Percentiles rank a stretch among this genome's conserved stretches.
Evolutionary conservation across 2,329 filamentous ascomycete species (phyloP).

Genomic region (Knufia fluminis): DNA sequence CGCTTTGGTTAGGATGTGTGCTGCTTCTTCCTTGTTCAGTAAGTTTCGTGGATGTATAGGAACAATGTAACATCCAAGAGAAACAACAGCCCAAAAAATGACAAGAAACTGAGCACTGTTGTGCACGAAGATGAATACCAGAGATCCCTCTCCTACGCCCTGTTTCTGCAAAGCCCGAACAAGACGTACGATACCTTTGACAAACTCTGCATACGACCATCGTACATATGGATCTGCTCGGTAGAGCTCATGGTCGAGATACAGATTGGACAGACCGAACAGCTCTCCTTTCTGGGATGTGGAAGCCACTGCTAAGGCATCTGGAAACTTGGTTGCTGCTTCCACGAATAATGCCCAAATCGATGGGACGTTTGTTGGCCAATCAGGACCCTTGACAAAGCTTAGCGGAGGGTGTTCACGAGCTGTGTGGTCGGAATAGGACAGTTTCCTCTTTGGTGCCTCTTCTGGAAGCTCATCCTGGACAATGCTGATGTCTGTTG

Average conservation of each 20-base stretch:
- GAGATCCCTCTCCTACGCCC: not conserved
- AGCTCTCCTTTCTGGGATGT: not conserved
- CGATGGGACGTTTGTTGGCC: not conserved
- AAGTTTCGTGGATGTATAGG: slow-evolving; percentile 6
- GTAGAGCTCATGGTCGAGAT: slow-evolving; percentile 1
- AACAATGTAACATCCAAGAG: slow-evolving; percentile 4
- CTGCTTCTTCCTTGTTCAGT: slow-evolving; percentile 3
- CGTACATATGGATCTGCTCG: slow-evolving; percentile 5
- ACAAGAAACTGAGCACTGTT: not conserved
- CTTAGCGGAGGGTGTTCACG: not conserved
- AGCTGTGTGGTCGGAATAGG: not conserved
- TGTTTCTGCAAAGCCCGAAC: not conserved
- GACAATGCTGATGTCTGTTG: not conserved
- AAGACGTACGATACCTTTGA: not conserved
- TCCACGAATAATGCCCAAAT: slow-evolving; percentile 2
- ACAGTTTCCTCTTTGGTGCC: not conserved
- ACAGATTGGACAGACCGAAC: slow-evolving; percentile 2
- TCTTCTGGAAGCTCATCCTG: not conserved
- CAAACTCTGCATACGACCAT: slow-evolving; percentile 5
- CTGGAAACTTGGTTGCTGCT: not conserved
- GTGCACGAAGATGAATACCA: slow-evolving; percentile 1
- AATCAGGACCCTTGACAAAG: not conserved
- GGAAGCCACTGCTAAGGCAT: not conserved
- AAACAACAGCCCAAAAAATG: slow-evolving; percentile 3
- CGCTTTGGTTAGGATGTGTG: slow-evolving; percentile 2